Percentiles rank a stretch among this genome's conserved stretches.
Conservation (phyloP, 2,329 filamentous ascomycete species). For the Clonostachys sp. region DNA sequence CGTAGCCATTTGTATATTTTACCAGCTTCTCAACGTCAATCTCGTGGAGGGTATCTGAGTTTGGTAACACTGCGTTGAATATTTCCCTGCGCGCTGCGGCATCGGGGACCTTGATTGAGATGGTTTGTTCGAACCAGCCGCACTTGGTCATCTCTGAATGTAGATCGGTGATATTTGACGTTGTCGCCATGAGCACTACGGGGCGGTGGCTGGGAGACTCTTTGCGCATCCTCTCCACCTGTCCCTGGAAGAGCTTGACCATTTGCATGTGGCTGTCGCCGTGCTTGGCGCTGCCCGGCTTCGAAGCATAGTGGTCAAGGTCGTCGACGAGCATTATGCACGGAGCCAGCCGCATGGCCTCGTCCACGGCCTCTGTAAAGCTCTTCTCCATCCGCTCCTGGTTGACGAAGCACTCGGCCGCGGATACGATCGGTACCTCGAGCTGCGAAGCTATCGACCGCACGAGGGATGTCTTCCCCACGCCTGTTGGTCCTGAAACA, state of each 20-base stretch:
- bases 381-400: slow-evolving; percentile 31
- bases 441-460: slow-evolving; percentile 69
- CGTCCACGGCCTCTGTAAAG: slow-evolving; percentile 50
- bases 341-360: slow-evolving; percentile 79
- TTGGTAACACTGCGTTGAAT: slow-evolving; percentile 65
- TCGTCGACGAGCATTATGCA: slow-evolving; percentile 91
- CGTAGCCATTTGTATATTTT: slow-evolving; percentile 85
- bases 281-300: slow-evolving; percentile 70
- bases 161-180: slow-evolving; percentile 81
- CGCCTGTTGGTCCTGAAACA: slow-evolving; percentile 74
- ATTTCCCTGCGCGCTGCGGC: slow-evolving; percentile 75
- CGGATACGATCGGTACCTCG: slow-evolving; percentile 67
- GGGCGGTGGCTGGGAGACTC: slow-evolving; percentile 63
- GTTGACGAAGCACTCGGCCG: slow-evolving; percentile 27
- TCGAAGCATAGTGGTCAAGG: slow-evolving; percentile 80
- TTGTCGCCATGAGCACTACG: slow-evolving; percentile 87
- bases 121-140: slow-evolving; percentile 76
- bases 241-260: slow-evolving; percentile 75
- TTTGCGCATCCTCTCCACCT: slow-evolving; percentile 77
- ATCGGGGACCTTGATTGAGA: slow-evolving; percentile 85
- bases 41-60: slow-evolving; percentile 59
- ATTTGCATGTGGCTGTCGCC: slow-evolving; percentile 89
- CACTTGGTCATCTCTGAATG: slow-evolving; percentile 72
- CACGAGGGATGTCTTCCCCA: slow-evolving; percentile 75
- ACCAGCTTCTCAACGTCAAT: slow-evolving; percentile 73